Base-by-base conservation (phyloP, 495 filamentous ascomycete genomes). In the Peziza echinospora region DNA sequence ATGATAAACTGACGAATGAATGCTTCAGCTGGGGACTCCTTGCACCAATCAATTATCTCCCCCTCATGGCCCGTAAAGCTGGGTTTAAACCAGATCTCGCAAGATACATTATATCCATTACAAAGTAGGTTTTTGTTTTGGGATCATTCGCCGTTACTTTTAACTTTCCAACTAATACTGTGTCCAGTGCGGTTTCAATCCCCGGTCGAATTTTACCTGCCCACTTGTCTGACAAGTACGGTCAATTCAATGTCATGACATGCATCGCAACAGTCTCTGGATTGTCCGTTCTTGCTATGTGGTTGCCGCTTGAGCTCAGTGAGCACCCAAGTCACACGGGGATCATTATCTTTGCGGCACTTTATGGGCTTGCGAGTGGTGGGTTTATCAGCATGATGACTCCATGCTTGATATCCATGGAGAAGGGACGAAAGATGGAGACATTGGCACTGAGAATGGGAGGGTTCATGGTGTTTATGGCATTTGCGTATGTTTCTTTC, bases 1-100 rank as follows among this genome's bases (percentile, higher is more conserved):
- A n/a, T n/a, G n/a, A n/a, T n/a, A n/a, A n/a, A n/a, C n/a, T n/a
- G n/a, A n/a, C n/a, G n/a, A n/a, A n/a, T n/a, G n/a, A n/a, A n/a
- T n/a, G n/a, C n/a, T n/a, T 2, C 37, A 48, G 46, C 22, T 48
- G 47, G 49, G 49, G 49, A 11, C 19, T 49, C 17, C 26, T 49
- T 26, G 40, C 21, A 1, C 47, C 47, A 17, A 9, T 49, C 40
- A 28, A 49, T 26, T 49, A 49, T 28, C 47, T 49, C 5, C 47
- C 39, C 5, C 30, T 47, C 7, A 47, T 47, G 46, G 37, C 46
- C 7, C 23, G n/a, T n/a, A 30, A 49, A 28, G 40, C 24, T 11
- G 40, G 47, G 19, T 26, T 45, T n/a, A 23, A 37, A 25, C n/a
- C 17, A 10, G 23, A 30, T 13, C 42, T 50, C 21, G 23, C 48